phyloP scores from a whole-genome alignment of 2,329 filamentous ascomycete species.

The Microcyclosporella mali region DNA sequence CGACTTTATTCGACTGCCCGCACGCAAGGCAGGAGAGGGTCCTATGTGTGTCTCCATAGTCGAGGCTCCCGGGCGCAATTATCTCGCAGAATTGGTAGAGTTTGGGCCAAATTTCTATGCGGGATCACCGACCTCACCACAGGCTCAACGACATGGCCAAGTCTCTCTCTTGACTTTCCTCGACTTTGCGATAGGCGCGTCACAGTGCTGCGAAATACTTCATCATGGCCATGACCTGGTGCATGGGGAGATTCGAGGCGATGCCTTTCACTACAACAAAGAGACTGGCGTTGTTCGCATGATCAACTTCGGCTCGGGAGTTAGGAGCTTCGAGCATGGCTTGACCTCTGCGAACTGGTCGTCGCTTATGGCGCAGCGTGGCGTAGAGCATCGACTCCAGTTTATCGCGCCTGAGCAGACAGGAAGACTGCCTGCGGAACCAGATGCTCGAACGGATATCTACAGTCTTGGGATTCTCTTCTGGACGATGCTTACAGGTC shows the following conservation, averaged over 20 bases:
- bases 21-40: conserved; percentile 61
- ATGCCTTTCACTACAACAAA: conserved; percentile 80
- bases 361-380: conserved; percentile 70
- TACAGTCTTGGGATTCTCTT: conserved; percentile 87
- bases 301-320: conserved; percentile 77
- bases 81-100: conserved; percentile 63
- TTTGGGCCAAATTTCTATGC: conserved; percentile 60
- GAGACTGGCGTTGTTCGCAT: conserved; percentile 68
- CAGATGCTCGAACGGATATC: conserved; percentile 86
- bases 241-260: conserved; percentile 83
- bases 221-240: conserved; percentile 82
- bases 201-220: conserved; percentile 80
- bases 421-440: conserved; percentile 84
- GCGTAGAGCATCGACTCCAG: conserved; percentile 80
- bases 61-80: conserved; percentile 68
- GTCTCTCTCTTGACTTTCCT: conserved; percentile 66
- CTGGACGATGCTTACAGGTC: conserved; percentile 76
- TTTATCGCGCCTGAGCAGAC: conserved; percentile 95
- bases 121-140: conserved; percentile 21
- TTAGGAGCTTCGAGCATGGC: conserved; percentile 84
- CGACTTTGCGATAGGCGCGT: conserved; percentile 83
- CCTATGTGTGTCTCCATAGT: conserved; percentile 76
- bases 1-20: conserved; percentile 67
- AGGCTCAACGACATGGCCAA: conserved; percentile 10
- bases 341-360: conserved; percentile 81